A percentile compares a stretch with the other conserved stretches of the same genome.
Conservation (phyloP, 768 basidiomycete species). For the Paxillus rubicundulus region DNA sequence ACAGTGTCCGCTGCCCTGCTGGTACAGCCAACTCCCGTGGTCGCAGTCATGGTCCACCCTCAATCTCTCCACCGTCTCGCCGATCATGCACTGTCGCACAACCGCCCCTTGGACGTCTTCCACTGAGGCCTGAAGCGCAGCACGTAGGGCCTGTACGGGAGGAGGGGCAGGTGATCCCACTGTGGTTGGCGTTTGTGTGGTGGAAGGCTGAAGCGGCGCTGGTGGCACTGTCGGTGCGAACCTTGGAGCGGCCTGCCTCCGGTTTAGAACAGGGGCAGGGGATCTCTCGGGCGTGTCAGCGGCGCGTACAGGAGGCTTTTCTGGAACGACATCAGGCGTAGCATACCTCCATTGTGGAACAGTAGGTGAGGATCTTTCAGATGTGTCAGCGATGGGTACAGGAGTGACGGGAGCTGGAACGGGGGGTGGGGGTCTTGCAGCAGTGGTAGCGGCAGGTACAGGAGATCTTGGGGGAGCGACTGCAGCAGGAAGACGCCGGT, state of each 20-base stretch:
- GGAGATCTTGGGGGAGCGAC: neutral
- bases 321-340: no score
- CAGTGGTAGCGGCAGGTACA: neutral
- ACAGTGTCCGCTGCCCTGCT: slow-evolving; percentile 43
- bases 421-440: neutral
- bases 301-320: no score
- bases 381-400: no score
- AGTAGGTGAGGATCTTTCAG: no score
- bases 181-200: slow-evolving; percentile 3
- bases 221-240: neutral
- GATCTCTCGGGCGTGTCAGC: no score
- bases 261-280: no score
- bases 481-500: no score
- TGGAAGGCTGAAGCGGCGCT: neutral
- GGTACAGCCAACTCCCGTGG: slow-evolving; percentile 43
- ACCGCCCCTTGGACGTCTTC: neutral
- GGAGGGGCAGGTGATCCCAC: neutral
- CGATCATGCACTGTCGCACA: slow-evolving; percentile 23
- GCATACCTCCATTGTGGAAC: no score
- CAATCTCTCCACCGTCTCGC: slow-evolving; percentile 37
- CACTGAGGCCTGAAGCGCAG: neutral
- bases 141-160: neutral
- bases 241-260: no score
- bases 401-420: no score
- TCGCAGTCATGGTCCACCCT: slow-evolving; percentile 54